phyloP scores from a whole-genome alignment of 805 yeast species.

The Pichia insulana region DNA sequence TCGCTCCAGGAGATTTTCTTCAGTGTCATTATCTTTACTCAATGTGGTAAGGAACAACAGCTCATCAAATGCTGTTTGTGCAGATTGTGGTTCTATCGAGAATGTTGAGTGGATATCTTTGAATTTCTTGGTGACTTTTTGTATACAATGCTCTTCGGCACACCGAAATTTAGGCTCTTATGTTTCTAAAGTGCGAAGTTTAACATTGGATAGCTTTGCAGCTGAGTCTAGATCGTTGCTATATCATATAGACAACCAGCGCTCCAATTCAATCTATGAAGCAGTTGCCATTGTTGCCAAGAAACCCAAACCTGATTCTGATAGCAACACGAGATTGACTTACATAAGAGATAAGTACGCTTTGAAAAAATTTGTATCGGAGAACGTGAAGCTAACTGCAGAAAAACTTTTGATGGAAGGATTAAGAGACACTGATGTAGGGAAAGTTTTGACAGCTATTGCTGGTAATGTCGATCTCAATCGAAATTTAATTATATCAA shows the following conservation, averaged over 20 bases:
- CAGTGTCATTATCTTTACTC: conserved; percentile 27
- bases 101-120: conserved; percentile 84
- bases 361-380: conserved; percentile 36
- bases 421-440: conserved; percentile 41
- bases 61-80: conserved; percentile 56
- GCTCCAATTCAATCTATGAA: conserved; percentile 57
- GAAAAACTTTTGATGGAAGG: conserved; percentile 36
- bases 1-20: conserved; percentile 24
- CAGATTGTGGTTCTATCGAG: conserved; percentile 63
- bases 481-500: conserved; percentile 24
- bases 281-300: conserved; percentile 18
- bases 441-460: conserved; percentile 34
- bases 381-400: conserved; percentile 17
- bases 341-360: conserved; percentile 63
- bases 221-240: conserved; percentile 53
- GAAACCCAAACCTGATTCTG: conserved; percentile 28
- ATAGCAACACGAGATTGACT: conserved; percentile 41
- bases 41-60: conserved; percentile 35
- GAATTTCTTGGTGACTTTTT: conserved; percentile 60
- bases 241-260: conserved; percentile 40
- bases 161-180: conserved; percentile 83
- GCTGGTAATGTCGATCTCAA: conserved; percentile 42
- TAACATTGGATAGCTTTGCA: conserved; percentile 64
- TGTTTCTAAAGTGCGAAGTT: conserved; percentile 66
- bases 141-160: conserved; percentile 82